A percentile compares a stretch with the other conserved stretches of the same genome.
Conservation (phyloP, 179 eudicot species). For the Pouteria campechiana region DNA sequence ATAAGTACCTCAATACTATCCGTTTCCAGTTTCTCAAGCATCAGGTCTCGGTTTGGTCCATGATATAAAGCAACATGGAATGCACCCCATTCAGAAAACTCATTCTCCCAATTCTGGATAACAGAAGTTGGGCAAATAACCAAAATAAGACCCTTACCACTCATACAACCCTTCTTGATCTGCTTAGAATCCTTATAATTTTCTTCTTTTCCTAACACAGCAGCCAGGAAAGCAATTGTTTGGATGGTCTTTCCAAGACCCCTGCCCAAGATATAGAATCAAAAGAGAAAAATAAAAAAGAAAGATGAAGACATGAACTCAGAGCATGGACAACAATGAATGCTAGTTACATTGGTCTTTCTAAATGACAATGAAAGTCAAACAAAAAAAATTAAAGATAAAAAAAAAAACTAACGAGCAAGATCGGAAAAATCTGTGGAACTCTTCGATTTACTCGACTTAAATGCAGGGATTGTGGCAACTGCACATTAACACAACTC, state of each 20-base stretch:
- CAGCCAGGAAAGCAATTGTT: constrained; percentile 93
- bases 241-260: constrained; percentile 98
- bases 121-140: constrained; percentile 89
- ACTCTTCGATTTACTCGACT: too few species aligned
- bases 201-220: constrained; percentile 79
- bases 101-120: constrained; percentile 84
- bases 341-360: too few species aligned
- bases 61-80: constrained; percentile 78
- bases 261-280: constrained; percentile 27
- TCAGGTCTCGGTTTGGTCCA: constrained; percentile 82
- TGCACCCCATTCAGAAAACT: constrained; percentile 81
- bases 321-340: too few species aligned
- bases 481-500: too few species aligned
- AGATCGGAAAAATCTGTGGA: too few species aligned
- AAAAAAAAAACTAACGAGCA: not conserved
- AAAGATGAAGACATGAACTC: not conserved
- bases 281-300: not conserved
- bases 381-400: not conserved
- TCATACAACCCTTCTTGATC: constrained; percentile 11
- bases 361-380: too few species aligned
- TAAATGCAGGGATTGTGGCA: too few species aligned
- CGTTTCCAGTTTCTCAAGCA: constrained; percentile 62
- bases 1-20: constrained; percentile 62
- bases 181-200: constrained; percentile 19
- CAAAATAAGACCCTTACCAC: constrained; percentile 54